A percentile compares a stretch with the other conserved stretches of the same genome.
Evolutionary conservation across 352 stramenopile genomes (phyloP).

Genomic region (Phytopythium litorale): DNA sequence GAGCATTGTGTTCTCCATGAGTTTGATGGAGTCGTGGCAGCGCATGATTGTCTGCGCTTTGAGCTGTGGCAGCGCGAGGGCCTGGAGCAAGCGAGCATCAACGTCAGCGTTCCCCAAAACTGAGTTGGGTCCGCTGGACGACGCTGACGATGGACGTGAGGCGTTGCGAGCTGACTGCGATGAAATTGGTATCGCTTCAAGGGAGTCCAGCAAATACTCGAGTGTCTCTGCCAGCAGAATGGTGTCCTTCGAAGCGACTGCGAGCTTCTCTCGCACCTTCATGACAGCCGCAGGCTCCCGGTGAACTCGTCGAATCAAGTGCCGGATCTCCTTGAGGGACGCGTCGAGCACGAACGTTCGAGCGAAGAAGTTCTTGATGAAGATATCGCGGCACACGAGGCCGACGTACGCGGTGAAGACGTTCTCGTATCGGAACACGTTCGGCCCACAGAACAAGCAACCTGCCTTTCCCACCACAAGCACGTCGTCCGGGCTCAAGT

Average conservation of each 20-base stretch:
- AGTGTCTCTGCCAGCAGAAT: constrained; percentile 96
- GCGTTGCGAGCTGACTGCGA: not conserved
- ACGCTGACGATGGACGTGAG: not conserved
- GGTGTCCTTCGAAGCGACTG: constrained; percentile 91
- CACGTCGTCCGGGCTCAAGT: constrained; percentile 94
- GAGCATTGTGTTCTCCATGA: constrained; percentile 90
- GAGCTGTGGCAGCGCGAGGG: constrained; percentile 87
- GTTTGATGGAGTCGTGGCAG: constrained; percentile 95
- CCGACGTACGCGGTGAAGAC: constrained; percentile 95
- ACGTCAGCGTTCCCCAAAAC: constrained; percentile 36
- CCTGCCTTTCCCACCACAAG: constrained; percentile 94
- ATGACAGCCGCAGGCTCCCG: constrained; percentile 82
- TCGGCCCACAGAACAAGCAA: constrained; percentile 92
- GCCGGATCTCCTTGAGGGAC: constrained; percentile 93
- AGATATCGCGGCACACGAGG: constrained; percentile 96
- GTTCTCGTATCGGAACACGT: constrained; percentile 94
- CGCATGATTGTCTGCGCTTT: constrained; percentile 90
- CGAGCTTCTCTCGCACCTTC: constrained; percentile 90
- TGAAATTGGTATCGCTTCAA: constrained; percentile 83
- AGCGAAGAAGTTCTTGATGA: constrained; percentile 97
- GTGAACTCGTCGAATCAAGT: constrained; percentile 86
- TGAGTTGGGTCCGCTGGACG: constrained; percentile 24
- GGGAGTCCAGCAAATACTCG: constrained; percentile 93
- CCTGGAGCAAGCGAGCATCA: constrained; percentile 82
- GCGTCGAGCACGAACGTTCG: constrained; percentile 95